Base-by-base conservation (phyloP, 2,329 filamentous ascomycete species). In the Ophiostoma triangulosporum region DNA sequence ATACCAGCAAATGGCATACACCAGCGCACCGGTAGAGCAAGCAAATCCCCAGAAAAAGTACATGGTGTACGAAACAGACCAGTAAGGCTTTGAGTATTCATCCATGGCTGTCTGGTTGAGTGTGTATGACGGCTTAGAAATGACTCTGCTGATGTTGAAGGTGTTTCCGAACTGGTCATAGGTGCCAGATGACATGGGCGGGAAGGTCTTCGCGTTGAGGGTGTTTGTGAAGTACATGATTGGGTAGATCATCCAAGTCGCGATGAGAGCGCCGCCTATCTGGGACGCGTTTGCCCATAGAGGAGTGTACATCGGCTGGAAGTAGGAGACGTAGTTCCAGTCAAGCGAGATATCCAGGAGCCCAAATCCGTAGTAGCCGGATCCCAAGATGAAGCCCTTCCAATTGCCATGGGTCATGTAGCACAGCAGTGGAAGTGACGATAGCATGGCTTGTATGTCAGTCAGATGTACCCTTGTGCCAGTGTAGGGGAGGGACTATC, bases 351-450 rank as follows among this genome's bases (percentile, higher is more conserved):
- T 45, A 6, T 59, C 64, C 11, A 72, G 62, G 6, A 72, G 60
- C 0, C 71, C 71, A 3, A 73, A 61, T n/a, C 70, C 71, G 56
- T 73, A 70, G 55, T 73, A 71, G 7, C 68, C 69, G 7, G 62
- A 65, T 9, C 64, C 64, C 38, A 66, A 27, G 7, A 65, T 48
- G 49, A 60, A 66, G 27, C 61, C 62, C 9, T 61, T 65, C 59
- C 62, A 63, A 14, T 66, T 60, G 17, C 64, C 64, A 35, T 64
- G 63, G 8, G 59, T 60, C 52, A 66, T 60, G 56, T 63, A 66
- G 54, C 63, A 65, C 3, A 65, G 52, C 7, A 67, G 54, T 0
- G 64, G 57, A 7, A 59, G 56, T 2, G 57, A 59, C 1, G 53
- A 54, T 1, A 59, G 54, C 57, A 59, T 56, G 20, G 57, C 57